phyloP scores from a whole-genome alignment of 306 rosid species.

The Rosa lucieae region DNA sequence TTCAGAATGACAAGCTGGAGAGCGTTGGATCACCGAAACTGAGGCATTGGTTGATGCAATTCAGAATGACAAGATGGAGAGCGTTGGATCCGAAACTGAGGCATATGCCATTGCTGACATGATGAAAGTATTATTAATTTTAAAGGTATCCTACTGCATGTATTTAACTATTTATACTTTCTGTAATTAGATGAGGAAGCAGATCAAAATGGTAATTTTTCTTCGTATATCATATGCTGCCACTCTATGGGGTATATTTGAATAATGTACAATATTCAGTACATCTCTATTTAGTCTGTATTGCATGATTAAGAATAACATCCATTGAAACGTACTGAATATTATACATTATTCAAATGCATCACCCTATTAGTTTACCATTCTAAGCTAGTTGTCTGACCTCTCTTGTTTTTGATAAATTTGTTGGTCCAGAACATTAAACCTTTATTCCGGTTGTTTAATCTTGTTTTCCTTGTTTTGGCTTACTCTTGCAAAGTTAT shows the following conservation, averaged over 20 bases:
- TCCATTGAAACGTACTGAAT: too few species aligned
- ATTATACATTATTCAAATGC: not conserved
- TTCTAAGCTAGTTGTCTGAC: slow-evolving; percentile 5
- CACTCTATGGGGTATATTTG: not conserved
- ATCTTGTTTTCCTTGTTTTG: too few species aligned
- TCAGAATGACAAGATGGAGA: slow-evolving; percentile 81
- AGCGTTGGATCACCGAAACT: slow-evolving; percentile 83
- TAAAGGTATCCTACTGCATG: not conserved
- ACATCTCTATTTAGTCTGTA: not conserved
- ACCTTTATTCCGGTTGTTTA: too few species aligned
- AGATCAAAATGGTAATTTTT: not conserved
- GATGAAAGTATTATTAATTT: slow-evolving; percentile 52
- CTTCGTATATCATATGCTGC: not conserved
- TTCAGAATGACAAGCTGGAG: slow-evolving; percentile 79
- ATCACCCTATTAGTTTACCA: not conserved
- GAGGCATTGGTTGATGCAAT: slow-evolving; percentile 56
- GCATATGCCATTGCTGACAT: slow-evolving; percentile 90
- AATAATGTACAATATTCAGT: not conserved
- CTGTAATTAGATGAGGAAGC: not conserved
- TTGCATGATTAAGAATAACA: not conserved
- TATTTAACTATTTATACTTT: not conserved
- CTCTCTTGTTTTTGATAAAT: not conserved
- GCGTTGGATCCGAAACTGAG: slow-evolving; percentile 86
- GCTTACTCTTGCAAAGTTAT: not conserved
- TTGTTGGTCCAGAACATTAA: too few species aligned